phyloP scores from a whole-genome alignment of 2,329 filamentous ascomycete species.

The Cryoendolithus antarcticus region DNA sequence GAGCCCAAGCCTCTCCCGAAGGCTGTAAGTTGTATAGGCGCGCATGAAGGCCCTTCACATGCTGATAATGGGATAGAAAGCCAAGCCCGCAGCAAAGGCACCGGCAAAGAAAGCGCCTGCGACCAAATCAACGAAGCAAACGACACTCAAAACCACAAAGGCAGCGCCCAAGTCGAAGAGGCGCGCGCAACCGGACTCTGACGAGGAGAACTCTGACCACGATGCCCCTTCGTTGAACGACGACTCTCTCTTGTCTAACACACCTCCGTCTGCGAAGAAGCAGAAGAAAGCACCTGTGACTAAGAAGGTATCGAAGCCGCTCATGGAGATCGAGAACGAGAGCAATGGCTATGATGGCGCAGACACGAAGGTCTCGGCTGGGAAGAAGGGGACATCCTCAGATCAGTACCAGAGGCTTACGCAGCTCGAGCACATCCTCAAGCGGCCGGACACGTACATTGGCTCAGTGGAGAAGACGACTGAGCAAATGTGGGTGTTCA shows the following conservation, averaged over 20 bases:
- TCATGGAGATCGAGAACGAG: slow-evolving; percentile 38
- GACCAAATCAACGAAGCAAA: slow-evolving; percentile 27
- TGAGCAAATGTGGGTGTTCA: slow-evolving; percentile 93
- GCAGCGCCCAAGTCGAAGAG: slow-evolving; percentile 48
- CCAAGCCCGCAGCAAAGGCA: slow-evolving; percentile 14
- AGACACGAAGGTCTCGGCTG: slow-evolving; percentile 41
- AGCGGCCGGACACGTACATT: slow-evolving; percentile 98
- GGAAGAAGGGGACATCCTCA: slow-evolving; percentile 37
- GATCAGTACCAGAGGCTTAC: slow-evolving; percentile 82
- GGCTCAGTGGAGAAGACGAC: slow-evolving; percentile 81
- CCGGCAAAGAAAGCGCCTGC: slow-evolving; percentile 25
- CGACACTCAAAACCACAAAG: slow-evolving; percentile 29
- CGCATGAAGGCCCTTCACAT: background rate
- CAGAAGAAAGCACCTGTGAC: slow-evolving; percentile 58
- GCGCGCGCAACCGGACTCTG: slow-evolving; percentile 52
- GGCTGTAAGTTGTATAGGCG: slow-evolving; percentile 13
- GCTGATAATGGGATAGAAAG: slow-evolving; percentile 19
- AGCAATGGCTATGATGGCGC: slow-evolving; percentile 47
- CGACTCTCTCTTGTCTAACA: slow-evolving; percentile 61
- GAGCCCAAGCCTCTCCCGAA: slow-evolving; percentile 22
- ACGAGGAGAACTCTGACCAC: slow-evolving; percentile 49
- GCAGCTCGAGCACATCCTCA: slow-evolving; percentile 91
- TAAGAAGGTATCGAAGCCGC: slow-evolving; percentile 49
- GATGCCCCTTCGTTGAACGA: slow-evolving; percentile 36
- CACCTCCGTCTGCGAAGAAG: slow-evolving; percentile 74